Evolutionary conservation across 441 rosid species (phyloP).

Genomic region (Sinapis alba): DNA sequence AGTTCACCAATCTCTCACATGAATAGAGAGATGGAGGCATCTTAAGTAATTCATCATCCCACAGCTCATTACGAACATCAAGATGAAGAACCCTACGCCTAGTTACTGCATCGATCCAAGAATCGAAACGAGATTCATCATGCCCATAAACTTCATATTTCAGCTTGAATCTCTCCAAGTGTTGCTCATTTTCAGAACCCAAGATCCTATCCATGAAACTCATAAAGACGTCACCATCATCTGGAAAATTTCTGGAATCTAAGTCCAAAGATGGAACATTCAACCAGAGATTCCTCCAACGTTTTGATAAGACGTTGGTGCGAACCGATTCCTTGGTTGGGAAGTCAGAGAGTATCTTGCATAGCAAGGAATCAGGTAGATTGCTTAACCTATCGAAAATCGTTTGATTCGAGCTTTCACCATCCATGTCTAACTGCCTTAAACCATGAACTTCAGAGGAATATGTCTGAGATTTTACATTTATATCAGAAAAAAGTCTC

Average conservation of each 20-base stretch:
- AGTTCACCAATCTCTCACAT: slow-evolving; percentile 13
- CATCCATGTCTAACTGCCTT: slow-evolving; percentile 14
- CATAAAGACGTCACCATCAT: not conserved
- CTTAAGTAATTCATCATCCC: not conserved
- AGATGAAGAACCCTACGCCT: slow-evolving; percentile 21
- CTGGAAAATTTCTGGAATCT: slow-evolving; percentile 9
- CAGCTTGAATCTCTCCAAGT: slow-evolving; percentile 18
- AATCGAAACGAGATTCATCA: slow-evolving; percentile 24
- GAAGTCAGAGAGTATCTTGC: slow-evolving; percentile 25
- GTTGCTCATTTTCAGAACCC: not conserved
- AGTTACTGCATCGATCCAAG: slow-evolving; percentile 24
- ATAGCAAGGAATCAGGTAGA: slow-evolving; percentile 33
- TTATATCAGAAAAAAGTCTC: not conserved
- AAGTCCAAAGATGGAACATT: slow-evolving; percentile 31
- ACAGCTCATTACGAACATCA: not conserved
- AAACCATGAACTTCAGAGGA: not conserved
- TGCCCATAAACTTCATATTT: slow-evolving; percentile 15
- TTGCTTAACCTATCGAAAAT: slow-evolving; percentile 18
- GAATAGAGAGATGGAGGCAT: slow-evolving; percentile 28
- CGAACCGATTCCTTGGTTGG: slow-evolving; percentile 30
- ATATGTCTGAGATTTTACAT: no score
- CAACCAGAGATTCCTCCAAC: slow-evolving; percentile 30
- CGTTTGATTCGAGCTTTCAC: slow-evolving; percentile 6
- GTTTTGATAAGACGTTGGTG: slow-evolving; percentile 26
- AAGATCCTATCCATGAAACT: slow-evolving; percentile 27